Evolutionary conservation across 306 rosid species (phyloP), one percentile per base, ranked within the genome.

Genomic region (Corylus americana): DNA sequence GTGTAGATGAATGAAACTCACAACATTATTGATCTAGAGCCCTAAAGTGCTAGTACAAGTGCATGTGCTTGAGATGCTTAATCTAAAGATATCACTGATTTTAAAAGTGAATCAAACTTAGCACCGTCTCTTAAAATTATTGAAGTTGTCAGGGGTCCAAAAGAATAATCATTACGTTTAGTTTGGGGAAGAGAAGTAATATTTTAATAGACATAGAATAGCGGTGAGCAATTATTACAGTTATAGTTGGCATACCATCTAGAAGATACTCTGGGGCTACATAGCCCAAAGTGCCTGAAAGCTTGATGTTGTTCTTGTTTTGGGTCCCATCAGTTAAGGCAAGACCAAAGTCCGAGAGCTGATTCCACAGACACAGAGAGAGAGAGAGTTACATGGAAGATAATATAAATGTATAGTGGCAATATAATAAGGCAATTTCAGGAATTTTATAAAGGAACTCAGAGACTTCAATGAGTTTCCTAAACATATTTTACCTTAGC

Each of bases 341-440:
- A 49, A 95, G 92, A 20, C 99, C 98, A 85, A 96, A 96, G 87
- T 96, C 97, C 11, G 96, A 91, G 45, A 96, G 91, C 99, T 96
- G 96, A 89, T 84, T 73, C 86, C 88, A 85, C 31, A 84, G 20
- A 31, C 69, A 31, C 64, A 27, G 35, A 83, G 74, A 66, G 29
- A 13, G 7, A 8, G 78, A 64, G 27, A 80, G 25, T 71, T 57
- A 42, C 47, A 69, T 67, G 79, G 80, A 77, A 70, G 75, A 74
- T 64, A 70, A 53, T 17, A 25, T 75, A 18, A 85, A 58, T 82
- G 75, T 62, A 62, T 25, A 1, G 49, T 50, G 75, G 55, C 55
- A 81, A 74, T 18, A 20, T 64, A 74, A 62, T 59, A 74, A 72
- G 25, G 11, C 10, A 64, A 67, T 5, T 58, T 57, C 63, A 42